phyloP scores from a whole-genome alignment of 192 early-diverging fungal species.

The Backusella tuberculispora region DNA sequence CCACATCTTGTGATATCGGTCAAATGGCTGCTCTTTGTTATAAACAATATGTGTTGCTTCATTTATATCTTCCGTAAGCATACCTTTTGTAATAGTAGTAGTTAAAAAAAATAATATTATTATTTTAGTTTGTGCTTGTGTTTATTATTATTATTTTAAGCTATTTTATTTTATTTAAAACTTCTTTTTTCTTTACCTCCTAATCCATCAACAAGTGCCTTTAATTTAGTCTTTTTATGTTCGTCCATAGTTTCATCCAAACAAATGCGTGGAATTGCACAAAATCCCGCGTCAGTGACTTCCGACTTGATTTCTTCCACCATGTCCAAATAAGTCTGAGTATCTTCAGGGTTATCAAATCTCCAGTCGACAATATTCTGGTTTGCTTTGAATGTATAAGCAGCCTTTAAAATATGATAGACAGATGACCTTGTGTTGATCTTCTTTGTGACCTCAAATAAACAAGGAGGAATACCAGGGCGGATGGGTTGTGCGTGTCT shows the following conservation, averaged over 20 bases:
- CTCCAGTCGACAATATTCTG: slow-evolving; percentile 29
- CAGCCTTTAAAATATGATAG: slow-evolving; percentile 32
- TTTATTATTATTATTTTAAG: neutral
- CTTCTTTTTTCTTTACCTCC: neutral
- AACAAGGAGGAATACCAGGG: slow-evolving; percentile 24
- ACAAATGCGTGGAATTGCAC: slow-evolving; percentile 17
- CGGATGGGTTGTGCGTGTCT: slow-evolving; percentile 4
- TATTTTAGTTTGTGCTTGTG: neutral
- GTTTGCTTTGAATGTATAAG: slow-evolving; percentile 31
- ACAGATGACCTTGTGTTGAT: slow-evolving; percentile 21
- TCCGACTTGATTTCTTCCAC: slow-evolving; percentile 19
- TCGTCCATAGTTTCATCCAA: slow-evolving; percentile 19
- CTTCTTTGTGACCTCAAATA: slow-evolving; percentile 23
- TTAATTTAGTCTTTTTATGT: slow-evolving; percentile 14
- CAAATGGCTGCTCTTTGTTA: slow-evolving; percentile 16
- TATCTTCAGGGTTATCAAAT: slow-evolving; percentile 32
- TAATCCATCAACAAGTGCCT: neutral
- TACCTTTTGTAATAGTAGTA: slow-evolving; percentile 6
- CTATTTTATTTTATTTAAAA: neutral
- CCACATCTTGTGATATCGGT: slow-evolving; percentile 16
- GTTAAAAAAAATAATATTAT: too few species aligned
- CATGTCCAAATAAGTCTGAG: slow-evolving; percentile 24
- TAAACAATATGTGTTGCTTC: slow-evolving; percentile 32
- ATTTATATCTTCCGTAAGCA: slow-evolving; percentile 4
- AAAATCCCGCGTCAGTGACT: slow-evolving; percentile 20